phyloP scores from a whole-genome alignment of 2,329 filamentous ascomycete species.

The Colletotrichum shisoi region DNA sequence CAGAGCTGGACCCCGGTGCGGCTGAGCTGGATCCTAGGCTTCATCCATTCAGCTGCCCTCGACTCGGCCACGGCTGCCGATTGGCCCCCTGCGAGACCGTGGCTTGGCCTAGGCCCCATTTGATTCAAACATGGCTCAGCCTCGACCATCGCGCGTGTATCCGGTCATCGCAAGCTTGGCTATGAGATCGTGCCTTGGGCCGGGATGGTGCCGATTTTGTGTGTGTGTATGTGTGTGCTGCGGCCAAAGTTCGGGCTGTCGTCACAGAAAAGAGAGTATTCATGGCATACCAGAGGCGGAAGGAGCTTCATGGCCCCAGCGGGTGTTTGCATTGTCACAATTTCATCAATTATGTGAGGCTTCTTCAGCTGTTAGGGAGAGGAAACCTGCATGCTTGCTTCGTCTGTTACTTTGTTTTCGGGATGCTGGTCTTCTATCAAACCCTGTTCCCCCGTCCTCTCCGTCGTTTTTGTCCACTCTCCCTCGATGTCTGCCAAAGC shows the following conservation, averaged over 20 bases:
- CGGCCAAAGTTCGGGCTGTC: background rate
- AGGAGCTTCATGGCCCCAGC: background rate
- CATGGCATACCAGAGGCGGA: background rate
- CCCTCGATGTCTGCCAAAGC: background rate
- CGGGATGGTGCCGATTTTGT: slow-evolving; percentile 4
- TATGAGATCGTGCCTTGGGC: background rate
- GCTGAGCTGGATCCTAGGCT: slow-evolving; percentile 24
- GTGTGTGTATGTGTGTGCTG: background rate
- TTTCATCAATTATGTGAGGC: background rate
- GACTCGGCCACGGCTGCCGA: slow-evolving; percentile 13
- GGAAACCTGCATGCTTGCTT: background rate
- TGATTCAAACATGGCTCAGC: slow-evolving; percentile 15
- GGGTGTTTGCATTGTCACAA: background rate
- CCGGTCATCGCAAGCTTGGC: slow-evolving; percentile 1
- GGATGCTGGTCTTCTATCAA: background rate
- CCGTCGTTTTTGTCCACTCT: background rate
- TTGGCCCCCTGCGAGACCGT: slow-evolving; percentile 10
- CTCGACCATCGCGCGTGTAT: background rate
- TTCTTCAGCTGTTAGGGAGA: background rate
- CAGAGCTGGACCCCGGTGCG: slow-evolving; percentile 13
- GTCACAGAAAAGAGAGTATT: background rate
- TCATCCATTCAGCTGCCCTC: slow-evolving; percentile 14
- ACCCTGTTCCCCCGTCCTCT: background rate
- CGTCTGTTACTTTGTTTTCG: background rate
- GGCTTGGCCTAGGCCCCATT: slow-evolving; percentile 10